Base-by-base conservation (phyloP, 768 basidiomycete genomes). In the Rhodosporidiobolus odoratus region DNA sequence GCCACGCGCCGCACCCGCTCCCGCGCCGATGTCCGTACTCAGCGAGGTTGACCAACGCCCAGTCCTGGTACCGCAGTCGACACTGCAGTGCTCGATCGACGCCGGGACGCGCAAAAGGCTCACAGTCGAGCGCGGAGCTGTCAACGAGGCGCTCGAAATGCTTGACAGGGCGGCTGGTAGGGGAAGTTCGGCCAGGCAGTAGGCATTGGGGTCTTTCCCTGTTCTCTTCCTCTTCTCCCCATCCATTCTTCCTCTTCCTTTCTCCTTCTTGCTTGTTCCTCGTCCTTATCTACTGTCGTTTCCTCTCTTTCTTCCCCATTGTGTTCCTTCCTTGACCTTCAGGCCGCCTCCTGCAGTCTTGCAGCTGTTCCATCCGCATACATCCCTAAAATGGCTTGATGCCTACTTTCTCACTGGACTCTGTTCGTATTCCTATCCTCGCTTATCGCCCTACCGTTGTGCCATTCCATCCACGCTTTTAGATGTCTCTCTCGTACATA, bases 111-210 rank as follows among this genome's bases (percentile, higher is more conserved):
- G 73, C 30, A 74, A 68, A 47, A 47, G 74, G 4, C 54, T 75
- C 12, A 75, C 74, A 58, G 73, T 78, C 34, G 74, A 78, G 43
- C 64, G 71, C 3, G 74, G 75, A 16, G 76, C 76, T 4, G 74
- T 78, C 48, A 66, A 77, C 34, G 77, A 76, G 66, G 78, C 76
- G 32, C 52, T 78, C 25, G 58, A 69, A 37, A 52, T 78, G 25
- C 71, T 78, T 21, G 78, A 78, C 53, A 34, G 68, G 1, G 69
- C 68, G 0, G 72, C 62, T 0, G 68, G 53, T 15, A 48, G 68
- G 7, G 67, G 66, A 5, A 66, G 70, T 2, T 25, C 60, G 5
- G 25, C 66, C 6, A 40, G 61, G 48, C 65, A 32, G n/a, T 71
- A 43, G 43, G 21, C 38, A n/a, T 30, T 56, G 15, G 9, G 21